Conservation (phyloP, 192 early-diverging fungal genomes). For the Phlyctochytrium arcticum region DNA sequence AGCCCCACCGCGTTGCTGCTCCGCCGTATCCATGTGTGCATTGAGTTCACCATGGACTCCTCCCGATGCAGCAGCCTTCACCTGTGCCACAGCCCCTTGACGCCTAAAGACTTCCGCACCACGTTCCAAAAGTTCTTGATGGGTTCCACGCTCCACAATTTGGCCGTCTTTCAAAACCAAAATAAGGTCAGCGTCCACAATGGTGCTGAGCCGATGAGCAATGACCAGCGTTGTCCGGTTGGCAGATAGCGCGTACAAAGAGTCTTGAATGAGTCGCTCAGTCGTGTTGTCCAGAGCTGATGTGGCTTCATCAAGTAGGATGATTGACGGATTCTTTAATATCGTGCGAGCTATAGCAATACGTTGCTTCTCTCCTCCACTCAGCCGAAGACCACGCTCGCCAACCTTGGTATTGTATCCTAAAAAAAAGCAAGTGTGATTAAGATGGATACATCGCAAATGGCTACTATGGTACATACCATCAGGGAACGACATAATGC, state of each 20-base stretch:
- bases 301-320: conserved; percentile 92
- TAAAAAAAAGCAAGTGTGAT: conserved; percentile 38
- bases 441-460: conserved; percentile 39
- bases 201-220: conserved; percentile 73
- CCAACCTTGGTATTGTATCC: conserved; percentile 51
- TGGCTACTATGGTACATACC: conserved; percentile 10
- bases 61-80: not conserved
- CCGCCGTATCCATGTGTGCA: no score
- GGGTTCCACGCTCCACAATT: conserved; percentile 76
- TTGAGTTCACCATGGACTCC: conserved; percentile 23
- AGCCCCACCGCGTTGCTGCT: no score
- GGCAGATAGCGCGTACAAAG: conserved; percentile 68
- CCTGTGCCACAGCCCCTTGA: not conserved
- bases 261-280: conserved; percentile 85
- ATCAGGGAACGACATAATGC: conserved; percentile 73
- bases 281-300: conserved; percentile 52
- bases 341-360: conserved; percentile 83
- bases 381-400: conserved; percentile 64
- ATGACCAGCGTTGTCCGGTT: conserved; percentile 77
- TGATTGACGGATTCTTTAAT: conserved; percentile 66
- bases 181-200: conserved; percentile 69
- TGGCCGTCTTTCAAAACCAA: conserved; percentile 77
- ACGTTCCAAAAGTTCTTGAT: conserved; percentile 63
- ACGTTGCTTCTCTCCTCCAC: conserved; percentile 90
- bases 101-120: conserved; percentile 17